Evolutionary conservation across 169 alveolate species (phyloP), one percentile per base, ranked within the genome.

Genomic region (Ichthyophthirius multifiliis): DNA sequence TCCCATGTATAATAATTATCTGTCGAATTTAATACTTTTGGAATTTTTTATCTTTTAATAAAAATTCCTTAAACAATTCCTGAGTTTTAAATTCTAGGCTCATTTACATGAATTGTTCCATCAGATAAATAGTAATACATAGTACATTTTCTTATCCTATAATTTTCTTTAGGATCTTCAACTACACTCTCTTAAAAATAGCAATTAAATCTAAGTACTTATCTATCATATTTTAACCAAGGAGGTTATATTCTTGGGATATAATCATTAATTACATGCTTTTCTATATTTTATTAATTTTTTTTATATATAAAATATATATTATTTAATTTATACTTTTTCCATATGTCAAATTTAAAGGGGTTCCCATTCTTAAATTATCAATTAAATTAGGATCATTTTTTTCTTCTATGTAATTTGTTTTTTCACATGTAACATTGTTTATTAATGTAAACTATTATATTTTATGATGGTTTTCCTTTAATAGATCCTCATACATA

Each of bases 221-320:
- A 88, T 55, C 91, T 83, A n/a, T 95, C 98, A 74, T 95, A 90
- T 81, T 93, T 93, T 43, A 95, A 90, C 97, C 98, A 95, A 48
- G 90, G 86, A 10, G 98, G 98, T 16, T 93, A 89, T 23, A 77
- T 84, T 43, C 79, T 81, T 10, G 98, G 98, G 44, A 95, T 90
- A 75, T 93, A 86, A 55, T 86, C 88, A 83, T 90, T 90, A 44
- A 88, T 91, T 41, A 88, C 92, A 75, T 31, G 84, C 73, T 32
- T 76, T 45, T n/a, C n/a, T n/a, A n/a, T n/a, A n/a, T n/a, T n/a
- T n/a, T n/a, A n/a, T n/a, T n/a, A n/a, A n/a, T n/a, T 55, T 23
- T 27, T 27, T 20, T 27, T 15, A 55, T 46, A 15, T 13, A 16
- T 20, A 13, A 46, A 46, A 46, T 13, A 16, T 46, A 46, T n/a